Base-by-base conservation (phyloP, 2,329 filamentous ascomycete genomes). In the Volutella citrinella region DNA sequence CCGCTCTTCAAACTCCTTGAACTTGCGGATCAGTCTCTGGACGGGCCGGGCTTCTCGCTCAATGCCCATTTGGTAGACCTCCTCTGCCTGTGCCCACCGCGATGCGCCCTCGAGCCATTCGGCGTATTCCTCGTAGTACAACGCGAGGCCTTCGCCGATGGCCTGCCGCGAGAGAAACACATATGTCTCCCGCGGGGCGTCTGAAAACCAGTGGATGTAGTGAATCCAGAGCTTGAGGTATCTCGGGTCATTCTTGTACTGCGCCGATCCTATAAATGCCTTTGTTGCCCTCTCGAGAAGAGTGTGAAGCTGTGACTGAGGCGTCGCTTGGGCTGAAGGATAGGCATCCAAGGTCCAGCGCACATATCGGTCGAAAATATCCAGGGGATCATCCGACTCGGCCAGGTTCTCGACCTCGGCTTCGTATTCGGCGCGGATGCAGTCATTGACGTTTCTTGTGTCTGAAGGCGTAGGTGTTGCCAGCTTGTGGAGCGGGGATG, bases 91-190 rank as follows among this genome's bases (percentile, higher is more conserved):
- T 15, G 72, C 76, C 85, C 88, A 96, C 45, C 91, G 74, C 11
- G 81, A 85, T 7, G 82, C 85, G 21, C 79, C 73, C 65, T 98
- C 93, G 7, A 98, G 70, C 87, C 90, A 97, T 2, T 80, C 84
- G 2, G 93, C 90, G 57, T 95, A 98, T 56, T 97, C 93, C 59
- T 98, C 93, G 63, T 98, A 98, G 61, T 89, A 98, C 5, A 97
- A 69, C 3, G 93, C 93, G 4, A 98, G 74, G 1, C 74, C 71
- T 54, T 96, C 89, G 41, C 91, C 93, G 40, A 98, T 87, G 43
- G 74, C 76, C 57, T 98, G 89, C 31, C 90, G 84, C 10, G 91
- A 84, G 21, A 98, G 73, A 56, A 94, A 98, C 28, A 93, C 80
- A 58, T 90, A 98, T 0, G 86, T 88, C 63, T 98, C 93, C 32